Evolutionary conservation across 495 filamentous ascomycete species (phyloP).

Genomic region (Aspergillus leporis): DNA sequence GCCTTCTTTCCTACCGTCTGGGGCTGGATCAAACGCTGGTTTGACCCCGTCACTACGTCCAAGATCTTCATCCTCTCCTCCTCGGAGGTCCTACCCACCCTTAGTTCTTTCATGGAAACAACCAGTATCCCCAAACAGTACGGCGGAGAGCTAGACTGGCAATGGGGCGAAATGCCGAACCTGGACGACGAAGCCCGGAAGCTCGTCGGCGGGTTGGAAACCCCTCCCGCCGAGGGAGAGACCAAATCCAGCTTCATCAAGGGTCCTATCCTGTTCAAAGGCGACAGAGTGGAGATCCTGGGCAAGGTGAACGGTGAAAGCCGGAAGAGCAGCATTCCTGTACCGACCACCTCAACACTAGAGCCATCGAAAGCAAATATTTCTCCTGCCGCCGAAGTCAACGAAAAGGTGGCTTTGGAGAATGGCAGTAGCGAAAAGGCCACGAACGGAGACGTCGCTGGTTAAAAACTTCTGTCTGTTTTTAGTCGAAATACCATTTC

Average conservation of each 20-base stretch:
- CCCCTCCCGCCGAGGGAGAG: conserved; percentile 29
- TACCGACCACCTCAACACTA: conserved; percentile 6
- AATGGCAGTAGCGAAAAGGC: conserved; percentile 1
- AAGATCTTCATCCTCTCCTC: conserved; percentile 86
- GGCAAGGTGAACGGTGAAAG: conserved; percentile 44
- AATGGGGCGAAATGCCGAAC: conserved; percentile 70
- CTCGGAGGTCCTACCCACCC: conserved; percentile 67
- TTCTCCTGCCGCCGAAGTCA: not conserved
- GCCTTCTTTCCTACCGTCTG: conserved; percentile 91
- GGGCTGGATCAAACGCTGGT: conserved; percentile 96
- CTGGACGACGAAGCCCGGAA: conserved; percentile 61
- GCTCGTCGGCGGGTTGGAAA: conserved; percentile 41
- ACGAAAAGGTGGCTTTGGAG: conserved; percentile 6
- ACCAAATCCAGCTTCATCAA: conserved; percentile 36
- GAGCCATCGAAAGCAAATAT: not conserved
- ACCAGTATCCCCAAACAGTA: conserved; percentile 80
- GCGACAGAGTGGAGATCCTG: conserved; percentile 38
- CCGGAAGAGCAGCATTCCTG: conserved; percentile 34
- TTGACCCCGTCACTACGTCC: conserved; percentile 87
- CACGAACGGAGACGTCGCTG: conserved; percentile 4
- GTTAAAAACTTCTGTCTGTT: not conserved
- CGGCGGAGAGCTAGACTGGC: conserved; percentile 78
- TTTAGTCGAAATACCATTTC: not conserved
- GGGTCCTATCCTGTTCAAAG: conserved; percentile 45
- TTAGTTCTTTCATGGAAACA: conserved; percentile 77